Base-by-base conservation (phyloP, 176 grass and related monocot genomes). In the Areca catechu region DNA sequence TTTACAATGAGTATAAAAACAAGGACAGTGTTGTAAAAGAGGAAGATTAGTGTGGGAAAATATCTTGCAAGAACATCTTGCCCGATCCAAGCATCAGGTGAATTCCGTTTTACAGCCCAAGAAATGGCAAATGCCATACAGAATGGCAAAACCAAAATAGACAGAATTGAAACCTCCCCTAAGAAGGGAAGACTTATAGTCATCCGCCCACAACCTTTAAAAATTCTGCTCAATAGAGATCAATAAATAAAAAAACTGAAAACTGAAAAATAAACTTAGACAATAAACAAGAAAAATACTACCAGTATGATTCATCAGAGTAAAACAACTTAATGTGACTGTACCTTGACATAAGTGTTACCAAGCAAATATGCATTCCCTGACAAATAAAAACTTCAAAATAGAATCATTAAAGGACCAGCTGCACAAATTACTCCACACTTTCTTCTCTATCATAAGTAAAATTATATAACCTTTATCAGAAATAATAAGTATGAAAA, bases 1-100 rank as follows among this genome's bases (percentile, higher is more conserved):
- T 43, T 43, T 43, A 43, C 34, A 14, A 14, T 43, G 9, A 43
- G 2, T 14, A 43, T 43, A 43, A 43, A 43, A 43, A 37, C 7
- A 37, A 43, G 34, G 9, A 43, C 7, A 12, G 34, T 43, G 10
- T 43, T 3, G 34, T 14, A 43, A 43, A 43, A 14, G 9, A 68
- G 0, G 16, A 66, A 57, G 49, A 56, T 43, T 43, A 48, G 18
- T 6, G 55, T 15, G 16, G 19, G 51, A 19, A 76, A 53, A 52
- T 51, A 61, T 20, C 22, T 49, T 91, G 88, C 87, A 75, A 92
- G 74, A 76, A 92, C 27, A 61, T 97, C 72, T 77, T 97, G 93
- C 15, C 93, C 93, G 74, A 85, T 64, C 84, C 75, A 97, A 27
- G 87, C 72, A 48, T 24, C 58, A 17, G 87, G 56, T 17, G 93